Conservation (phyloP, 2,329 filamentous ascomycete species). For the Diplodia intermedia region DNA sequence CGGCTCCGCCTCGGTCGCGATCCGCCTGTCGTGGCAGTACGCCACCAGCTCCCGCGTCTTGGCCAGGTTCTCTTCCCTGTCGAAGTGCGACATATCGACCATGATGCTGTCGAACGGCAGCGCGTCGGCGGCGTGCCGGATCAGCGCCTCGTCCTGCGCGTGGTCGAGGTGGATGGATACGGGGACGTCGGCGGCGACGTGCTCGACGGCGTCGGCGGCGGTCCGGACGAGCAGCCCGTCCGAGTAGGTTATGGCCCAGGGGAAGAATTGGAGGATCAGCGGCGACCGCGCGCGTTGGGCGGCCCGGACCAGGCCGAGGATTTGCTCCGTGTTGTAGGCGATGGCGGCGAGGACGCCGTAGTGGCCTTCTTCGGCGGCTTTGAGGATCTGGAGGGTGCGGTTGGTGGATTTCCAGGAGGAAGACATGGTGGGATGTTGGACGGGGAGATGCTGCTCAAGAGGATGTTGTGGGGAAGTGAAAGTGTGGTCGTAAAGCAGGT, state of each 20-base stretch:
- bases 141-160: constrained; percentile 53
- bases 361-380: constrained; percentile 61
- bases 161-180: constrained; percentile 58
- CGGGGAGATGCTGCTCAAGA: too few species aligned
- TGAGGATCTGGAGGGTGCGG: constrained; percentile 57
- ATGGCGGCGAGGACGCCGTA: constrained; percentile 64
- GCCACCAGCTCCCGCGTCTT: constrained; percentile 66
- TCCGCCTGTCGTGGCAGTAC: constrained; percentile 68
- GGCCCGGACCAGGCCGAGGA: constrained; percentile 45
- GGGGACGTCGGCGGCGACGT: constrained; percentile 47
- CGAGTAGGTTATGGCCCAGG: constrained; percentile 74
- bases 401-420: constrained; percentile 35
- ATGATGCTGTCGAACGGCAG: constrained; percentile 74
- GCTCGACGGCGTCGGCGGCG: constrained; percentile 53
- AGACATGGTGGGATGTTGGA: background rate
- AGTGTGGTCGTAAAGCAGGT: background rate
- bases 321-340: constrained; percentile 48
- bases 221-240: constrained; percentile 56
- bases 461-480: background rate
- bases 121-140: constrained; percentile 53
- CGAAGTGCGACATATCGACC: constrained; percentile 78
- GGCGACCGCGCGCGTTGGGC: constrained; percentile 46
- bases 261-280: constrained; percentile 48
- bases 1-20: constrained; percentile 73
- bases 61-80: constrained; percentile 70